A percentile compares a stretch with the other conserved stretches of the same genome.
These are phyloP conservation scores for Arabidopsis hybrid DNA, from an alignment of 441 rosid genomes.

Conservation along the genomic window DNA sequence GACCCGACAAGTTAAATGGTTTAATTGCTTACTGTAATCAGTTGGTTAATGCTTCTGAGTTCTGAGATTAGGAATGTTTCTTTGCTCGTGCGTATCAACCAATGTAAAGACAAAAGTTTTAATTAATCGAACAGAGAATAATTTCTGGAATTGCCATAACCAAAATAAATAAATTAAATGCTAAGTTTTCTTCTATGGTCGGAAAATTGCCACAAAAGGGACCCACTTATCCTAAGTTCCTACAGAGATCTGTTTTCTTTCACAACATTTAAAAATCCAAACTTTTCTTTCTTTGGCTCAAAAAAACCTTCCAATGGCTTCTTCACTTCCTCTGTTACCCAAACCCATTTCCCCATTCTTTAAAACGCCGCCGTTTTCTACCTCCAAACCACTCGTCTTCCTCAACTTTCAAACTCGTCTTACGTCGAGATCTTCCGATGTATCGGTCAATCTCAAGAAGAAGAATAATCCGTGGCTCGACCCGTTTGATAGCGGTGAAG, in stretches of 20 bases:
- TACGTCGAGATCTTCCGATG: conserved; percentile 39
- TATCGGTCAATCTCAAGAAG: conserved; percentile 59
- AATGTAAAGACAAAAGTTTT: conserved; percentile 30
- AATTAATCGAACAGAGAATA: too few species aligned
- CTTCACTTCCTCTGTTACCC: conserved; percentile 55
- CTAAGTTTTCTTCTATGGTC: conserved; percentile 31
- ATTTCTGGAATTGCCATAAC: too few species aligned
- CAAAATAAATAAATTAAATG: background rate
- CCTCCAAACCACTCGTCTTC: conserved; percentile 46
- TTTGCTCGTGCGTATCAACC: conserved; percentile 8
- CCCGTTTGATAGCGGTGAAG: conserved; percentile 81
- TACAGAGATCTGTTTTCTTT: background rate
- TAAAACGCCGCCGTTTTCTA: conserved; percentile 49
- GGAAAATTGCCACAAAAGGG: conserved; percentile 28
- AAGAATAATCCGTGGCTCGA: conserved; percentile 87
- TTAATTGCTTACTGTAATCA: conserved; percentile 29
- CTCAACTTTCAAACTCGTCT: conserved; percentile 38
- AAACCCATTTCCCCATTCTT: conserved; percentile 59
- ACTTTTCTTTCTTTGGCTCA: conserved; percentile 32
- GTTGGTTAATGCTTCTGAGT: conserved; percentile 18
- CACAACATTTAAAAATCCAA: conserved; percentile 34
- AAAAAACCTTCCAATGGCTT: conserved; percentile 54
- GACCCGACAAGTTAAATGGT: conserved; percentile 21
- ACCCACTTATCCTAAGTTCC: conserved; percentile 42
- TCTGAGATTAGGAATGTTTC: conserved; percentile 39